Base-by-base conservation (phyloP, 2,329 filamentous ascomycete genomes). In the Escovopsis sp. region DNA sequence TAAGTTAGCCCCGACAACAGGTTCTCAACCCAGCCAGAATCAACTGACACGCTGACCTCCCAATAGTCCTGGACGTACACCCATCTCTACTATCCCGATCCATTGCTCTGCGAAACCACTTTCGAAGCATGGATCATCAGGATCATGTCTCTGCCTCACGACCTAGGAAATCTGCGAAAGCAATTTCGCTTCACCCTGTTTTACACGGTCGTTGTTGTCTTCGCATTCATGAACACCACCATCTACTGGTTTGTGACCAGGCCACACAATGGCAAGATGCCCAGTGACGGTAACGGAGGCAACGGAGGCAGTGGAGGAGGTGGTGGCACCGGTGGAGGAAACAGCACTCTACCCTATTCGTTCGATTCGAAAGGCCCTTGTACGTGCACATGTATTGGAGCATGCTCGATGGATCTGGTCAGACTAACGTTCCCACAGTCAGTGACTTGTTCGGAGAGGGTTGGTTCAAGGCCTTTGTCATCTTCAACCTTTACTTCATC, bases 101-200 rank as follows among this genome's bases (percentile, higher is more conserved):
- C 58, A 8, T 61, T 67, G 15, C 55, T 63, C 0, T 51, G 57
- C 32, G 60, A 57, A 46, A 61, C 53, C 32, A 53, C 54, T 8
- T 55, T 59, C 49, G 64, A 63, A 49, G 56, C 58, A 19, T 55
- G 48, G 33, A 47, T 67, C 41, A 50, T 69, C 44, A 57, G 54
- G 4, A 50, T 55, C 48, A 59, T 73, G 53, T 70, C 69, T 2
- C 62, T 72, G 9, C 66, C 70, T 2, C 53, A 55, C 37, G 60
- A 67, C 45, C 61, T 64, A 47, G 55, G 52, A 7, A 62, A 52
- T 40, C 60, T 60, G n/a, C 58, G 60, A 33, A 63, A 65, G 34
- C 65, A 65, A 26, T 66, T 67, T 49, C 59, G 61, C 50, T 73
- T 73, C 50, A 70, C 66, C 43, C 45, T 73, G 53, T 72, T 70